Base-by-base conservation (phyloP, 2,329 filamentous ascomycete species). In the Fusarium chaquense region DNA sequence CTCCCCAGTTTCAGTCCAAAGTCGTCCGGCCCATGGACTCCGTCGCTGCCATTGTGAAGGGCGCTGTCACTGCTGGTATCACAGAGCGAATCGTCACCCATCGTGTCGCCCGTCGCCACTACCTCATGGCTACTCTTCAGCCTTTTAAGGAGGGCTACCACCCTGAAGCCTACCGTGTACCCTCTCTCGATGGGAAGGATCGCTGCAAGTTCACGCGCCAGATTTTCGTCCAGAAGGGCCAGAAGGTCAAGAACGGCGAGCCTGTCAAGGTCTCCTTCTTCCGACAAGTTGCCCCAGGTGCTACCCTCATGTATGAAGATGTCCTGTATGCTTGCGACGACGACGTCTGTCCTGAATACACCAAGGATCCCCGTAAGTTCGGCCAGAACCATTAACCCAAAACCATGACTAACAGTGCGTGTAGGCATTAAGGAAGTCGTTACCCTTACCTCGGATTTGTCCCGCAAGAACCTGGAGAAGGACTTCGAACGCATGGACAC, bases 401-500 rank as follows among this genome's bases (percentile, higher is more conserved):
- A 11, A 32, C n/a, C 20, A 38, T 52, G 61, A 71, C 79, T 80
- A 78, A 77, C 71, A 49, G n/a, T n/a, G 51, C 40, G 38, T 26
- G 69, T 73, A 98, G 95, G 94, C 73, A 98, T 98, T 88, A 98
- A 98, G 87, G 96, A 98, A 82, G 94, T 98, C 60, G 96, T 98
- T 70, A 99, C 96, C 2, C 90, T 99, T 52, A 98, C 96, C 3
- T 98, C 95, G 3, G 96, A 99, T 79, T 86, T 99, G 60, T 98
- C 94, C 50, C 91, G 95, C 75, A 99, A 98, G 87, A 98, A 98
- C 79, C 90, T 99, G 15, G 96, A 99, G 81, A 98, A 98, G 83
- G 96, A 99, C 80, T 99, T 99, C 77, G 96, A 99, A 83, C 90
- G 96, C 78, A 98, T 98, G 96, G 96, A 98, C 79, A 98, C 96